Base-by-base conservation (phyloP, 495 filamentous ascomycete genomes). In the Trichoderma asperelloides region DNA sequence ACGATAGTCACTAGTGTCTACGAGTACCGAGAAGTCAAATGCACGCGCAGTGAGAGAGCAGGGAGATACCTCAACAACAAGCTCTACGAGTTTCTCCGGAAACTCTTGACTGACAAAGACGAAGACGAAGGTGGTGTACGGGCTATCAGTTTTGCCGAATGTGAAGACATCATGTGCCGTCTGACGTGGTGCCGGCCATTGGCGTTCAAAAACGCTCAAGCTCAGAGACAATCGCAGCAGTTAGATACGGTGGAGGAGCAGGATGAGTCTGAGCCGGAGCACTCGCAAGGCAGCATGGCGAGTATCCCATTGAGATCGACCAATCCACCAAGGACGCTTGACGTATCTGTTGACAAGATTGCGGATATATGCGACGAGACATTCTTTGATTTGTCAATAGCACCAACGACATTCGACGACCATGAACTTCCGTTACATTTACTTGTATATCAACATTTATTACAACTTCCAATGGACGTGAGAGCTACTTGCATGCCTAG, bases 401-500 rank as follows among this genome's bases (percentile, higher is more conserved):
- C 77, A 0, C 81, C 62, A 68, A 80, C 41, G 71, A 84, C 71
- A 64, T 80, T 92, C 65, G 95, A 98, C 74, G 92, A 97, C 72
- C 85, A 98, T 69, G 92, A 97, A 66, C 83, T 88, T 33, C 85
- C 93, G 0, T 74, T 97, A 0, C 89, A 87, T 37, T 69, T 85
- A 11, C 82, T 98, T 11, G 81, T 93, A 1, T 96, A 96, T 77
- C 83, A 84, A 39, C 80, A 84, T n/a, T 84, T 98, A 4, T 80
- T 94, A 2, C 76, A 85, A 12, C 81, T 96, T 1, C 90, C 93
- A 0, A 78, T 93, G 2, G 95, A 98, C 78, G 86, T 91, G 25
- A 87, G 95, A 27, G 87, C 88, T 0, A 77, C 88, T 11, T 96
- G 92, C 75, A 95, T 97, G 91, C 86, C 92, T 8, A 89, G 94